A percentile compares a stretch with the other conserved stretches of the same genome.
These are phyloP conservation scores for Tetracladium setigerum DNA, from an alignment of 495 filamentous ascomycete species.

Conservation along the genomic window DNA sequence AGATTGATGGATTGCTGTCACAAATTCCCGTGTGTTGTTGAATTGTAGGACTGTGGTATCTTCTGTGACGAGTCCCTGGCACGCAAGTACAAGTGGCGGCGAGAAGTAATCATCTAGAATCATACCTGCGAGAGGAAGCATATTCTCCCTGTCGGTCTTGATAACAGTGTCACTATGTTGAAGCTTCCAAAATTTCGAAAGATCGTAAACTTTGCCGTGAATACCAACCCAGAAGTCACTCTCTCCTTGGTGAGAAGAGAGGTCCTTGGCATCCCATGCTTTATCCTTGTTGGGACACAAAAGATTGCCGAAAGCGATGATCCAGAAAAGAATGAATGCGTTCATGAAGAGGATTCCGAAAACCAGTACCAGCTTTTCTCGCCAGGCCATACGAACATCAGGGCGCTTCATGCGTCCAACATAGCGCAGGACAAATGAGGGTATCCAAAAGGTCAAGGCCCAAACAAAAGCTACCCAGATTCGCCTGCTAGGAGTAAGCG, in stretches of 20 bases:
- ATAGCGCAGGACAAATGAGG: conserved; percentile 70
- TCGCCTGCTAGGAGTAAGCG: conserved; percentile 53
- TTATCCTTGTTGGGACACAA: conserved; percentile 91
- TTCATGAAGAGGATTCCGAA: conserved; percentile 79
- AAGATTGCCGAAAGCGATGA: conserved; percentile 74
- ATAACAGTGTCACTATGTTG: conserved; percentile 70
- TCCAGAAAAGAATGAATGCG: conserved; percentile 82
- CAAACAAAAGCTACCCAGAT: conserved; percentile 78
- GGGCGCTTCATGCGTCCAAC: conserved; percentile 95
- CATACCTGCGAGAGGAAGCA: conserved; percentile 70
- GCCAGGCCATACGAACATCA: conserved; percentile 79
- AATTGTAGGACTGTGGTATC: conserved; percentile 41
- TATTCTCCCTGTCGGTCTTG: conserved; percentile 49
- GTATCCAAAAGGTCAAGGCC: conserved; percentile 90
- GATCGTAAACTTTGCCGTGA: conserved; percentile 86
- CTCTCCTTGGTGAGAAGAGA: conserved; percentile 58
- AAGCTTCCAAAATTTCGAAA: conserved; percentile 73
- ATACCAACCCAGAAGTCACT: conserved; percentile 86
- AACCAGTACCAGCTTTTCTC: conserved; percentile 84
- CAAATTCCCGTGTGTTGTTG: conserved; percentile 54
- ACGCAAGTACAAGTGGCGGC: conserved; percentile 68
- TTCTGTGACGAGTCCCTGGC: conserved; percentile 54
- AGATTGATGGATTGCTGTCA: conserved; percentile 54
- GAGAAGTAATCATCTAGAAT: conserved; percentile 80
- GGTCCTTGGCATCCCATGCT: conserved; percentile 70